Conservation (phyloP, 176 grass and related monocot species). For the Hsuehochloa calcarea region DNA sequence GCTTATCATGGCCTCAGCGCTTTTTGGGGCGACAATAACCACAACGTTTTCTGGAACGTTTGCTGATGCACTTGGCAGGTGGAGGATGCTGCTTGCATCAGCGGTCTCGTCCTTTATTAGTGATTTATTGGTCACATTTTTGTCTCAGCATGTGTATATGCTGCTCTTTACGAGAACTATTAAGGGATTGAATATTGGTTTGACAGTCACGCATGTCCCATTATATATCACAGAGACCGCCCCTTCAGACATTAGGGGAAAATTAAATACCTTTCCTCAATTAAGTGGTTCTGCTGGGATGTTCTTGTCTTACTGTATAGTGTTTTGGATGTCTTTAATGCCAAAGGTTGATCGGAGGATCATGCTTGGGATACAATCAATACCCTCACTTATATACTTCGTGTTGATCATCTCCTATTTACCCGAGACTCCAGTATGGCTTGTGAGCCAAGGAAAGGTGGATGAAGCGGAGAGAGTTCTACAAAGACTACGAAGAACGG, state of each 20-base stretch:
- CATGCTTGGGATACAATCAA: conserved; percentile 67
- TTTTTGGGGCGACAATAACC: conserved; percentile 63
- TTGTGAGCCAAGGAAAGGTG: conserved; percentile 55
- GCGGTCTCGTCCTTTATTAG: conserved; percentile 40
- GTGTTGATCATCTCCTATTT: conserved; percentile 58
- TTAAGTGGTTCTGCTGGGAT: conserved; percentile 62
- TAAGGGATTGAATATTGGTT: conserved; percentile 55
- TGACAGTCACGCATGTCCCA: conserved; percentile 60
- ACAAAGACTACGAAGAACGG: conserved; percentile 28
- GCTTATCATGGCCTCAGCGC: conserved; percentile 54
- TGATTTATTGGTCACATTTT: conserved; percentile 34
- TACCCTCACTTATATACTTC: conserved; percentile 56
- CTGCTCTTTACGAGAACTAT: conserved; percentile 54
- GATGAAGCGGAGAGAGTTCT: conserved; percentile 48
- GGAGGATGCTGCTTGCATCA: conserved; percentile 55
- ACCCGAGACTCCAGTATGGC: conserved; percentile 60
- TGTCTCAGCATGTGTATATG: conserved; percentile 49
- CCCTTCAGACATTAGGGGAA: conserved; percentile 52
- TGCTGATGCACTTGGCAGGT: conserved; percentile 43
- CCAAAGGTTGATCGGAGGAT: conserved; percentile 46
- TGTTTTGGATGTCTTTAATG: conserved; percentile 53
- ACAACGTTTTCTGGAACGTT: conserved; percentile 53
- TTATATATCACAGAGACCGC: conserved; percentile 69
- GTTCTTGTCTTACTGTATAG: conserved; percentile 74
- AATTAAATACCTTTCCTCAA: conserved; percentile 64